Evolutionary conservation across 2,329 filamentous ascomycete species (phyloP).

Genomic region (Penicillium sp.): DNA sequence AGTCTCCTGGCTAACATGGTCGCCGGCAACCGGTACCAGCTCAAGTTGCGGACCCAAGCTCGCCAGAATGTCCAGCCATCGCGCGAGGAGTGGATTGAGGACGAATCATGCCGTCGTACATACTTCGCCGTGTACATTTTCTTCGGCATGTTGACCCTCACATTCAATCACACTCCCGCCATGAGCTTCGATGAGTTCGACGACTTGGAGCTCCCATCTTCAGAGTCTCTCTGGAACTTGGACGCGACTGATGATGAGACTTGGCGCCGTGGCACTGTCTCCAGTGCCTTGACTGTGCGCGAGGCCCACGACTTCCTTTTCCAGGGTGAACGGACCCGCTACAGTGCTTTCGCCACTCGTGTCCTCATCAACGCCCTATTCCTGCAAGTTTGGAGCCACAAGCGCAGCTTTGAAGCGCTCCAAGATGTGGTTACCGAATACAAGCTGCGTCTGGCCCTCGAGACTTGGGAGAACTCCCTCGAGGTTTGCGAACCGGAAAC

Average conservation of each 20-base stretch:
- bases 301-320: conserved; percentile 94
- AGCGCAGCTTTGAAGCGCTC: conserved; percentile 93
- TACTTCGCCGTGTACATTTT: conserved; percentile 99
- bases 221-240: conserved; percentile 91
- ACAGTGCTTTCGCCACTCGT: conserved; percentile 94
- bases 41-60: conserved; percentile 88
- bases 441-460: conserved; percentile 89
- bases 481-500: conserved; percentile 90
- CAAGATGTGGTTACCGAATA: conserved; percentile 98
- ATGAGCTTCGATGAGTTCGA: conserved; percentile 99
- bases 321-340: conserved; percentile 83
- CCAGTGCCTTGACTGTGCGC: conserved; percentile 79
- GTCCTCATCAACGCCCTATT: conserved; percentile 99
- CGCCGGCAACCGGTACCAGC: conserved; percentile 90
- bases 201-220: conserved; percentile 84
- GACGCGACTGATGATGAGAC: conserved; percentile 71
- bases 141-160: conserved; percentile 90
- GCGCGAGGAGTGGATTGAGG: conserved; percentile 90
- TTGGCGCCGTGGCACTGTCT: conserved; percentile 76
- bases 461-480: conserved; percentile 98
- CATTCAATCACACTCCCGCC: conserved; percentile 96
- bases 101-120: conserved; percentile 92
- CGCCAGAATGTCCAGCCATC: conserved; percentile 73
- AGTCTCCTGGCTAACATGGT: conserved; percentile 98
- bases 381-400: conserved; percentile 98